These are phyloP conservation scores for Malus orientalis DNA, from an alignment of 306 rosid genomes.

Conservation along the genomic window DNA sequence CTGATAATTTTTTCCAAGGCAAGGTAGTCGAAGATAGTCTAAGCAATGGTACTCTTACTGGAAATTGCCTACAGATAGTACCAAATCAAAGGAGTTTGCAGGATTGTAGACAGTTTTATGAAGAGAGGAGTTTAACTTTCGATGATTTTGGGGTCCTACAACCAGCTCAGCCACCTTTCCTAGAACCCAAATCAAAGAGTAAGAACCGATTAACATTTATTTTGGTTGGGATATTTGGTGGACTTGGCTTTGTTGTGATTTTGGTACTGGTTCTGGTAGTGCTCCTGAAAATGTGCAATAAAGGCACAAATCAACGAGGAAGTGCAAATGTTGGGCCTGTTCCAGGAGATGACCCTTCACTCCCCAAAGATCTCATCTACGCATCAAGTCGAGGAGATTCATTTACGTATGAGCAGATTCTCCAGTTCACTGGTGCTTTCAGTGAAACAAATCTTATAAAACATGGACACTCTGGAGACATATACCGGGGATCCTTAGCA, in stretches of 20 bases:
- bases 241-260: slow-evolving; percentile 55
- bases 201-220: slow-evolving; percentile 45
- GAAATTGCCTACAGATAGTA: slow-evolving; percentile 52
- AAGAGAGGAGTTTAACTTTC: slow-evolving; percentile 27
- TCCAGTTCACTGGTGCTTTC: slow-evolving; percentile 49
- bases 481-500: slow-evolving; percentile 50
- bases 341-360: slow-evolving; percentile 34
- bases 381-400: slow-evolving; percentile 50
- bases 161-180: background rate
- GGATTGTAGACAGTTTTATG: slow-evolving; percentile 59
- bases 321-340: slow-evolving; percentile 44
- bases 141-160: slow-evolving; percentile 19
- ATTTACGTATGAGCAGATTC: slow-evolving; percentile 59
- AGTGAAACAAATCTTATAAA: slow-evolving; percentile 61
- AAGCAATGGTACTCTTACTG: slow-evolving; percentile 32
- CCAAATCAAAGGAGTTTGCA: slow-evolving; percentile 42
- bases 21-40: slow-evolving; percentile 17
- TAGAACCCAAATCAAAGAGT: slow-evolving; percentile 11
- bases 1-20: slow-evolving; percentile 74
- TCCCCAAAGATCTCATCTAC: slow-evolving; percentile 37
- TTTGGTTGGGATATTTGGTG: slow-evolving; percentile 72
- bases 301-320: slow-evolving; percentile 30
- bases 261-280: slow-evolving; percentile 41
- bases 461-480: slow-evolving; percentile 87
- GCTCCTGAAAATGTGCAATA: slow-evolving; percentile 33